Base-by-base conservation (phyloP, 805 yeast genomes). In the Zygoascus biomembranicola region DNA sequence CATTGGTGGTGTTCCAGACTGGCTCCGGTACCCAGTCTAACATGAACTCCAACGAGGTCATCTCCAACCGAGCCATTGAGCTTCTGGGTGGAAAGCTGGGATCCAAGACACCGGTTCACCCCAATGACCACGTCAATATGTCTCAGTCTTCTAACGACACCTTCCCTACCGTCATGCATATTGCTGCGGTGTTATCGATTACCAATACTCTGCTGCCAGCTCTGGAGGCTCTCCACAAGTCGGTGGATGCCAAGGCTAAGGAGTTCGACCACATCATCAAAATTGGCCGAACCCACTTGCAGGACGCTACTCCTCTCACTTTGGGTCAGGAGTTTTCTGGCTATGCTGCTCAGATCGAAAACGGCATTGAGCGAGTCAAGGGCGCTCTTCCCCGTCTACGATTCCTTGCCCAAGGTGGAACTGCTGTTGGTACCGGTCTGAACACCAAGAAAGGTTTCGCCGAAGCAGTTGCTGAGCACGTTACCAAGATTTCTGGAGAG, bases 151-250 rank as follows among this genome's bases (percentile, higher is more conserved):
- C 97, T 47, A 94, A 94, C 72, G 99, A 94, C 74, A 94, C 98
- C 52, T 94, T 94, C 87, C 99, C 99, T 62, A 90, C 99, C 39
- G 99, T 92, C 53, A 94, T 94, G 99, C 99, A 94, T 77, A 92
- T 94, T 73, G 97, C 99, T 54, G 97, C 98, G 18, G 97, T 90
- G 59, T 80, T 86, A 44, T 96, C 92, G 76, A 87, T 92, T 73
- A 74, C 84, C 52, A 66, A 79, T 67, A 75, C 77, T 43, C 78
- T 94, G 70, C 62, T 92, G 51, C 99, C 99, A 16, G 87, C 89
- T 66, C 77, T 94, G 67, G 76, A 79, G 55, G 76, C 74, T 45
- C 82, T 94, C 66, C 87, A 87, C 71, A 86, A 84, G 66, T 77
- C 96, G n/a, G 75, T 94, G 60, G 78, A 79, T 49, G 77, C 69